phyloP scores from a whole-genome alignment of 441 rosid species.

The Mallotus repandus region DNA sequence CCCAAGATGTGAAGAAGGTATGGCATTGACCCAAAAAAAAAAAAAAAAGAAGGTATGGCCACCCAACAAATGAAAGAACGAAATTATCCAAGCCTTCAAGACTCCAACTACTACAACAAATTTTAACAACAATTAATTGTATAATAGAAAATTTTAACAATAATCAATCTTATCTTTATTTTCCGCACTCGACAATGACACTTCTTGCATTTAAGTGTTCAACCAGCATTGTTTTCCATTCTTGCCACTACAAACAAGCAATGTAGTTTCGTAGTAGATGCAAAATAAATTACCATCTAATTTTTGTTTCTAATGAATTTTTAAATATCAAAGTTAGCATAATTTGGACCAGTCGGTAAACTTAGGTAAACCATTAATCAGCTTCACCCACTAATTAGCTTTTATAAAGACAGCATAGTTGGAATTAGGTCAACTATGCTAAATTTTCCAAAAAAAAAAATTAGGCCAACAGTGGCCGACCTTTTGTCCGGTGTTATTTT shows the following conservation, averaged over 20 bases:
- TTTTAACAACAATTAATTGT: not conserved
- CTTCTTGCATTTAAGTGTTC: not conserved
- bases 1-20: too few relatives aligned
- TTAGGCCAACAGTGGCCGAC: not conserved
- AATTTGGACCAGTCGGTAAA: not conserved
- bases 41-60: constrained; percentile 5
- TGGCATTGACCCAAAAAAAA: too few relatives aligned
- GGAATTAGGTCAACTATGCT: too few relatives aligned
- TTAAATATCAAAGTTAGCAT: not conserved
- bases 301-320: not conserved
- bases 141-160: not conserved
- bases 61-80: constrained; percentile 7
- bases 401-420: not conserved
- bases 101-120: constrained; percentile 36
- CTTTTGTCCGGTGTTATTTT: not conserved
- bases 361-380: not conserved
- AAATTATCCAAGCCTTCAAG: constrained; percentile 7
- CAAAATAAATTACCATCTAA: not conserved
- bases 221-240: not conserved
- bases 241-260: not conserved
- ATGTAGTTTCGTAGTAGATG: not conserved
- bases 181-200: not conserved
- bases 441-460: too few relatives aligned
- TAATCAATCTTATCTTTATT: not conserved
- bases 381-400: too few relatives aligned